A percentile compares a stretch with the other conserved stretches of the same genome.
These are phyloP conservation scores for Eustoma russellianum DNA, from an alignment of 257 asterid genomes.

Conservation along the genomic window DNA sequence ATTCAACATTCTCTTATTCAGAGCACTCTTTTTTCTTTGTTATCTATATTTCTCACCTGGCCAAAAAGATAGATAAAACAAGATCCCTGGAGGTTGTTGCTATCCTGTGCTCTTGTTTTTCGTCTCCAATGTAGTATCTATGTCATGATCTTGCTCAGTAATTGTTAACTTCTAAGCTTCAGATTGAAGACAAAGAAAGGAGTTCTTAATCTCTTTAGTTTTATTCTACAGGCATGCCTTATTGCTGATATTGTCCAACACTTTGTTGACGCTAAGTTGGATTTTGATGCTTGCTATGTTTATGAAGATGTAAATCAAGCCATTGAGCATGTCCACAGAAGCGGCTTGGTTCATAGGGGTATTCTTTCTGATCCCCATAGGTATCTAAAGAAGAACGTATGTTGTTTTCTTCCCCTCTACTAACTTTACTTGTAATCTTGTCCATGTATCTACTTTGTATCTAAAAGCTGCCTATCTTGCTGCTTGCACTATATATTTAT, in stretches of 20 bases:
- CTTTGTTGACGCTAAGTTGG: slow-evolving; percentile 91
- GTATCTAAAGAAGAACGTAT: slow-evolving; percentile 83
- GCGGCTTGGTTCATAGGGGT: slow-evolving; percentile 82
- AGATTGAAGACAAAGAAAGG: background rate
- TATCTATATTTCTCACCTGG: too few relatives aligned
- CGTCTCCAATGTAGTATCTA: too few relatives aligned
- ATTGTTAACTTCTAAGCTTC: background rate
- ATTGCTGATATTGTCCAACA: slow-evolving; percentile 96
- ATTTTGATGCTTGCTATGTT: slow-evolving; percentile 82
- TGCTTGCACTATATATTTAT: background rate
- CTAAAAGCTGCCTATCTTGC: background rate
- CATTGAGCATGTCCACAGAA: slow-evolving; percentile 81
- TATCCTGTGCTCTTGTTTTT: too few relatives aligned
- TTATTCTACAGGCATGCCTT: slow-evolving; percentile 74
- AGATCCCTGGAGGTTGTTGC: too few relatives aligned
- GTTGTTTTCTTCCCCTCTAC: slow-evolving; percentile 12
- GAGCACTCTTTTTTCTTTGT: too few relatives aligned
- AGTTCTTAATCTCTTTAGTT: slow-evolving; percentile 3
- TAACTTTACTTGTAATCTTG: background rate
- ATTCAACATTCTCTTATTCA: too few relatives aligned
- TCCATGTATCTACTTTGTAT: too few relatives aligned
- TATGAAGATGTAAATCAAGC: slow-evolving; percentile 88
- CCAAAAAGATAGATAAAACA: too few relatives aligned
- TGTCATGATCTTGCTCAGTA: background rate
- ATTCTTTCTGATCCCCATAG: slow-evolving; percentile 73